Conservation (phyloP, 208 protist genomes). For the Trypanosoma cruzi region DNA sequence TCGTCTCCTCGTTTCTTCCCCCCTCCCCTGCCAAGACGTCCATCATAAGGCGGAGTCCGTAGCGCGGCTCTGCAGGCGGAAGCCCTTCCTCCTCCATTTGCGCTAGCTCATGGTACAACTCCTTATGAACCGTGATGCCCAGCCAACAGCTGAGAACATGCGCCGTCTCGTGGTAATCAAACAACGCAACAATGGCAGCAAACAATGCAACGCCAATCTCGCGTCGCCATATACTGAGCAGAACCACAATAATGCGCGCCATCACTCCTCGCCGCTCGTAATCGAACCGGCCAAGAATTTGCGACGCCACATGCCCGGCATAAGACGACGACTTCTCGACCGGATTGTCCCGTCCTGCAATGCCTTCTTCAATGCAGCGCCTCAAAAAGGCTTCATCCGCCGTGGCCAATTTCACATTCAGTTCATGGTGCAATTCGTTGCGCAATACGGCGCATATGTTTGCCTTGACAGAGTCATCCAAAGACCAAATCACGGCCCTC, state of each 20-base stretch:
- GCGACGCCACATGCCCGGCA: slow-evolving; percentile 24
- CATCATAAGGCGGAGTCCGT: slow-evolving; percentile 46
- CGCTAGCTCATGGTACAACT: slow-evolving; percentile 10
- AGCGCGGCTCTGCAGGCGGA: slow-evolving; percentile 33
- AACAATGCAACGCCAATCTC: slow-evolving; percentile 23
- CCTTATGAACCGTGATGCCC: slow-evolving; percentile 11
- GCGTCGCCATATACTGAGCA: slow-evolving; percentile 14
- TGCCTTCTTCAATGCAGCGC: slow-evolving; percentile 33
- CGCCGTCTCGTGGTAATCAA: slow-evolving; percentile 19
- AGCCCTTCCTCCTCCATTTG: slow-evolving; percentile 32
- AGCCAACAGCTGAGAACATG: slow-evolving; percentile 11
- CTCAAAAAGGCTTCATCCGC: slow-evolving; percentile 59
- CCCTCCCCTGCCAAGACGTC: slow-evolving; percentile 48
- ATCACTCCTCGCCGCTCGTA: slow-evolving; percentile 17
- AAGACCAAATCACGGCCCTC: slow-evolving; percentile 9
- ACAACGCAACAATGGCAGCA: background rate
- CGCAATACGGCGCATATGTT: slow-evolving; percentile 28
- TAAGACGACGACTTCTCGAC: slow-evolving; percentile 5
- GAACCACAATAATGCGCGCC: slow-evolving; percentile 4
- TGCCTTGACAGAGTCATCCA: slow-evolving; percentile 20
- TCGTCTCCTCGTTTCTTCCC: background rate
- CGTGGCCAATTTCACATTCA: slow-evolving; percentile 35
- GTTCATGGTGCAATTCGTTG: slow-evolving; percentile 28
- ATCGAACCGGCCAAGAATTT: slow-evolving; percentile 28
- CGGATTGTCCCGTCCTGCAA: slow-evolving; percentile 2